Conservation (phyloP, 306 rosid genomes). For the Benincasa hispida region DNA sequence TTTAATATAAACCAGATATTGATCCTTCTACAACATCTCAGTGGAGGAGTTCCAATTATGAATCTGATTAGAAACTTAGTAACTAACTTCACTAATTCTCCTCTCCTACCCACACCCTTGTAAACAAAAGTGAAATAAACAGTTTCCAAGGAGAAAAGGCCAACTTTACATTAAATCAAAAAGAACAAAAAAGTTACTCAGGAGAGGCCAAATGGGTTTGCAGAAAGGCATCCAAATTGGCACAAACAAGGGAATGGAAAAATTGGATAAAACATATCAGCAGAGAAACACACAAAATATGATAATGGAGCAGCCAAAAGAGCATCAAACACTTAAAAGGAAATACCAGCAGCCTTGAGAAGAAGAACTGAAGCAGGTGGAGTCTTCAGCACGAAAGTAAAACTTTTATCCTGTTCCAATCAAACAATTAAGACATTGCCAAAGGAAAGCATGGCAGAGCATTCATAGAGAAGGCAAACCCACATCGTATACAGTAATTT, state of each 20-base stretch:
- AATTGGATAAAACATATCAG: background rate
- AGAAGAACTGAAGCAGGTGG: constrained; percentile 97
- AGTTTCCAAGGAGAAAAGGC: background rate
- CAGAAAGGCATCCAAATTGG: background rate
- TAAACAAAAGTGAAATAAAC: background rate
- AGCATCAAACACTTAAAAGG: constrained; percentile 16
- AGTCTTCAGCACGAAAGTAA: constrained; percentile 83
- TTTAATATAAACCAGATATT: background rate
- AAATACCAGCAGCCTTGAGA: constrained; percentile 91
- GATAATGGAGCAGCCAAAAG: background rate
- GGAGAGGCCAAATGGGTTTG: background rate
- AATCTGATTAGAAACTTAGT: background rate
- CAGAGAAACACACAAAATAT: background rate
- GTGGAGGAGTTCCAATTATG: background rate
- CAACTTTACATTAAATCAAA: background rate
- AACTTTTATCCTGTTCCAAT: constrained; percentile 66
- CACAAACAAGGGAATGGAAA: background rate
- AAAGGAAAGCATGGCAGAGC: background rate
- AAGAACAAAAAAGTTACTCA: background rate
- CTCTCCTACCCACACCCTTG: background rate
- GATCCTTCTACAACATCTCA: background rate
- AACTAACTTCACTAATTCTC: background rate
- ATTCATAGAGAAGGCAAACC: constrained; percentile 11
- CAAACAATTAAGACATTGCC: background rate
- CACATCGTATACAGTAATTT: constrained; percentile 91